These are phyloP conservation scores for Yamagishiella unicocca DNA, from an alignment of 139 green algal species.

Conservation along the genomic window DNA sequence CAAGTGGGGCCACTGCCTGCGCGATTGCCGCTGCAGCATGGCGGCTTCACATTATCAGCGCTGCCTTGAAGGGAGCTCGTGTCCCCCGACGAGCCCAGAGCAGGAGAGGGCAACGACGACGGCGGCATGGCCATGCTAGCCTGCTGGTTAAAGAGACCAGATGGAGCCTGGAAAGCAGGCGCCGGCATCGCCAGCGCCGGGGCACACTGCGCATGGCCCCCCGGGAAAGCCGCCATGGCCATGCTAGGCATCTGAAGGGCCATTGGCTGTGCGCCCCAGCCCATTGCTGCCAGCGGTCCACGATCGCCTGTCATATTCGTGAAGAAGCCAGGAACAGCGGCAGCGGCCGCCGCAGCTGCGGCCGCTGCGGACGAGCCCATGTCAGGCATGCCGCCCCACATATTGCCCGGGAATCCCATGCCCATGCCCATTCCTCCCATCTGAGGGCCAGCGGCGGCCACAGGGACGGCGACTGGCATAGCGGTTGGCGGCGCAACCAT, in stretches of 20 bases:
- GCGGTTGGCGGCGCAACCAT: neutral
- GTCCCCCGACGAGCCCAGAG: conserved; percentile 15
- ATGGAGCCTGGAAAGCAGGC: neutral
- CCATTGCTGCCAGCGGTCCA: neutral
- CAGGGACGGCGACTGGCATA: neutral
- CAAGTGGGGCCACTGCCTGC: neutral
- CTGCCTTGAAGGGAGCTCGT: conserved; percentile 35
- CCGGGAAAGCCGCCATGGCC: neutral
- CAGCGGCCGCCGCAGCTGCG: neutral
- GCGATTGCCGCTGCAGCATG: conserved; percentile 29
- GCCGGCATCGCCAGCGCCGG: neutral
- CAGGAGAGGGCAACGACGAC: conserved; percentile 20
- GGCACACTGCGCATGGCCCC: neutral
- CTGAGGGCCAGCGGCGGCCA: neutral
- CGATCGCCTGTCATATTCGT: neutral
- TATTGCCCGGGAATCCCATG: neutral
- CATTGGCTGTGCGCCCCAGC: conserved; percentile 41
- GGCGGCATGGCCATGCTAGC: conserved; percentile 22
- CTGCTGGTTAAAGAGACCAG: conserved; percentile 38
- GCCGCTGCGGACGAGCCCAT: neutral
- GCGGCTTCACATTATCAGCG: conserved; percentile 43
- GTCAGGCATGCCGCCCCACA: neutral
- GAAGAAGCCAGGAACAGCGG: neutral
- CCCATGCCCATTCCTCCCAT: neutral
- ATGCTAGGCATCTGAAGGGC: conserved; percentile 15